Conservation (phyloP, 2,329 filamentous ascomycete species). For the Pestalotiopsis sp. region DNA sequence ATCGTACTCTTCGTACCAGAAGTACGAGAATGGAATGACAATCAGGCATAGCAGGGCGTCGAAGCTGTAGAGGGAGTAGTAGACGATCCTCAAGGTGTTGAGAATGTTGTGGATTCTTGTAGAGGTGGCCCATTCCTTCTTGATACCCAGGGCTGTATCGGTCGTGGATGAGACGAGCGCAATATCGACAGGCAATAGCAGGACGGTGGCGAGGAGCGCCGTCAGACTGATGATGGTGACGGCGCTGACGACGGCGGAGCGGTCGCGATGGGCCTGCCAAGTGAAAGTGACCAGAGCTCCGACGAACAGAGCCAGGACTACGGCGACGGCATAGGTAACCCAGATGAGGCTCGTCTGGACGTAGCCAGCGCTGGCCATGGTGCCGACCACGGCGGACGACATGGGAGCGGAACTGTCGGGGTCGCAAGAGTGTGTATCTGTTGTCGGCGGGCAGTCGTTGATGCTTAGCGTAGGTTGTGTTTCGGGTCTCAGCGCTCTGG, state of each 20-base stretch:
- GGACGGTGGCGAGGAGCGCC: conserved; percentile 84
- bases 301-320: conserved; percentile 74
- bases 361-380: conserved; percentile 51
- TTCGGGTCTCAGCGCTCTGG: neutral
- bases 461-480: neutral
- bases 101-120: conserved; percentile 77
- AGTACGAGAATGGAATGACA: conserved; percentile 94
- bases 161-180: conserved; percentile 90
- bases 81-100: conserved; percentile 80
- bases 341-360: conserved; percentile 92
- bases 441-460: neutral
- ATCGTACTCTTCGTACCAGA: conserved; percentile 97
- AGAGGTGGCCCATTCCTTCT: conserved; percentile 94
- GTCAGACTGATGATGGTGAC: conserved; percentile 88
- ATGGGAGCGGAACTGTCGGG: neutral
- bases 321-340: conserved; percentile 85
- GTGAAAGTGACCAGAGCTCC: conserved; percentile 85
- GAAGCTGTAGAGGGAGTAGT: conserved; percentile 89
- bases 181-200: conserved; percentile 93
- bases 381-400: conserved; percentile 4
- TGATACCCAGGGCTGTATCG: conserved; percentile 71
- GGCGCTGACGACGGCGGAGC: conserved; percentile 77
- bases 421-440: neutral
- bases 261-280: conserved; percentile 87
- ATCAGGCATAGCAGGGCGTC: conserved; percentile 88